These are phyloP conservation scores for Lenwebbia sp. DNA, from an alignment of 345 rosid species.

Conservation along the genomic window DNA sequence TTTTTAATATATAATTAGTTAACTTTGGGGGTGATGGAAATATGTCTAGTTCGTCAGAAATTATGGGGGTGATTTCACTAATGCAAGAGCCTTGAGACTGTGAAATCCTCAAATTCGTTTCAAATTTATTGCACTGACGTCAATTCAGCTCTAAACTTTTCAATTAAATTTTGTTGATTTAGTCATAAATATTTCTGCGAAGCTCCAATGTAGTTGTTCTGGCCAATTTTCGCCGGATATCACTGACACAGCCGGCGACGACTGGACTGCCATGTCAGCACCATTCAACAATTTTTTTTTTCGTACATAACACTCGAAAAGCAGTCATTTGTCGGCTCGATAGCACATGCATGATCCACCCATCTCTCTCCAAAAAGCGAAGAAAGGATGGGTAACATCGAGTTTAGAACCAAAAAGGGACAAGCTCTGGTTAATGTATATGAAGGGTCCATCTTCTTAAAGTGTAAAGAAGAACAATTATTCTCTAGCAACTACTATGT, in stretches of 20 bases:
- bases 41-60: no score
- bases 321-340: background rate
- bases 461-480: background rate
- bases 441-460: background rate
- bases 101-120: background rate
- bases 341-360: background rate
- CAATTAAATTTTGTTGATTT: background rate
- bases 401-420: background rate
- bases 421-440: background rate
- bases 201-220: no score
- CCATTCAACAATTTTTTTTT: background rate
- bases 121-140: no score
- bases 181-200: no score
- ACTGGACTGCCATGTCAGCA: accelerated
- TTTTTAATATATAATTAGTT: background rate
- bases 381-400: background rate
- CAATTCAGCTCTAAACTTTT: background rate
- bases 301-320: accelerated
- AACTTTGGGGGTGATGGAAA: background rate
- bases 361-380: background rate
- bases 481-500: background rate
- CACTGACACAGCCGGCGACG: accelerated
- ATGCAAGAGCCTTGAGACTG: background rate
- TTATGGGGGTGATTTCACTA: background rate
- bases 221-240: no score